A percentile compares a stretch with the other conserved stretches of the same genome.
Conservation (phyloP, 1,284 basidiomycete genomes). For the Ceratobasidium sp. region DNA sequence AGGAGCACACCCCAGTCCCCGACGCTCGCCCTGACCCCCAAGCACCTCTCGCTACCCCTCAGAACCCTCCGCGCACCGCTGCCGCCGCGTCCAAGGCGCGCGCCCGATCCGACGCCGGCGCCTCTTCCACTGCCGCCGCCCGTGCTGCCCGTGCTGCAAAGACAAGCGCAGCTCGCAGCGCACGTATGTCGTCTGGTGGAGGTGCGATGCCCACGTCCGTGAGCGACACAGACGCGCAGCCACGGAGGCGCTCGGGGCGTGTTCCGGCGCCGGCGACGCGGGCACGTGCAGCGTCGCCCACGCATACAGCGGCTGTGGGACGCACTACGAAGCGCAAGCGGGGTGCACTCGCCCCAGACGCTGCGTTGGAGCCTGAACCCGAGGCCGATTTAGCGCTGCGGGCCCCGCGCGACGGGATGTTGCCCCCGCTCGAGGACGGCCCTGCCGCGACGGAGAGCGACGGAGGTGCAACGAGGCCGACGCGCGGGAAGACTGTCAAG, state of each 20-base stretch:
- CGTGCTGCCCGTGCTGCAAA: slow-evolving; percentile 22
- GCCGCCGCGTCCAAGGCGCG: slow-evolving; percentile 17
- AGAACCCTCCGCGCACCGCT: background rate
- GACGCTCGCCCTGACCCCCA: background rate
- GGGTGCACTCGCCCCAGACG: slow-evolving; percentile 21
- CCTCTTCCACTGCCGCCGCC: slow-evolving; percentile 17
- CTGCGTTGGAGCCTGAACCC: background rate
- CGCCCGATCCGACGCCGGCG: slow-evolving; percentile 14
- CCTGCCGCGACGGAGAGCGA: background rate
- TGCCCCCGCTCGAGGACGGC: background rate
- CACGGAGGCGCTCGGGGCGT: slow-evolving; percentile 23
- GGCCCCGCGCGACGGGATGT: background rate
- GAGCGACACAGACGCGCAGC: background rate
- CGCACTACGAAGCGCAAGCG: slow-evolving; percentile 37
- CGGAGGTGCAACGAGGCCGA: background rate
- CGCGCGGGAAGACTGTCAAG: slow-evolving; percentile 2
- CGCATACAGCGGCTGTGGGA: slow-evolving; percentile 23
- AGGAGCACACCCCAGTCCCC: slow-evolving; percentile 7
- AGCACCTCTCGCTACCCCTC: background rate
- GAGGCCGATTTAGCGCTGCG: slow-evolving; percentile 2
- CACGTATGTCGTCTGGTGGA: slow-evolving; percentile 8
- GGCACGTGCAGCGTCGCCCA: slow-evolving; percentile 33
- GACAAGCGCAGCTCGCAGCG: slow-evolving; percentile 17
- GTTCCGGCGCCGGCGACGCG: slow-evolving; percentile 25
- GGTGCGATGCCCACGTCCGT: background rate